phyloP scores from a whole-genome alignment of 1,284 basidiomycete genomes.

The Rhizoctonia solani region DNA sequence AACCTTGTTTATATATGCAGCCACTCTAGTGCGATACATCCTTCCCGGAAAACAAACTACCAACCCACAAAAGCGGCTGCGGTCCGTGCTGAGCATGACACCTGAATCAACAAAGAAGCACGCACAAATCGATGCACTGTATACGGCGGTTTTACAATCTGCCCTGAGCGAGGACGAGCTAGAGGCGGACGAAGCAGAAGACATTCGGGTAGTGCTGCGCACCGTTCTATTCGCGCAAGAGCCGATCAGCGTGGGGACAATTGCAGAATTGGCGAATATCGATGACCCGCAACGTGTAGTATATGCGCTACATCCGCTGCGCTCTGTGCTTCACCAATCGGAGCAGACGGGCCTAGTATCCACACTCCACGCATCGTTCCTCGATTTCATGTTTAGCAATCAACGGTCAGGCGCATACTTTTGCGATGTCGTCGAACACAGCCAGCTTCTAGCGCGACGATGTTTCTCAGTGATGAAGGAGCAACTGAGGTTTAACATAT shows the following conservation, averaged over 20 bases:
- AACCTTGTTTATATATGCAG: constrained; percentile 18
- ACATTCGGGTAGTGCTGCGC: neutral
- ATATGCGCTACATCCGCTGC: neutral
- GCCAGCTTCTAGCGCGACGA: neutral
- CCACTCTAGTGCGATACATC: constrained; percentile 7
- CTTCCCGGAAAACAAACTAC: neutral
- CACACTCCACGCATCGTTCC: constrained; percentile 18
- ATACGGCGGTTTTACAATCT: neutral
- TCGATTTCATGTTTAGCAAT: constrained; percentile 5
- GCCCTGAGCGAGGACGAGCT: neutral
- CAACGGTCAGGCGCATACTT: neutral
- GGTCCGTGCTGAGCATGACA: neutral
- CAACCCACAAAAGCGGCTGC: neutral
- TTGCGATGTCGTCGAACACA: neutral
- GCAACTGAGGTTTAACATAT: neutral
- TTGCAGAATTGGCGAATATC: neutral
- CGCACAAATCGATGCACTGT: neutral
- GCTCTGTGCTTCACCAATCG: constrained; percentile 4
- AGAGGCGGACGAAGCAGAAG: neutral
- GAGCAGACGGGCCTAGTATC: neutral
- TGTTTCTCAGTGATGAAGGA: constrained; percentile 1
- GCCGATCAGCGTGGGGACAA: neutral
- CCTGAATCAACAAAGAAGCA: neutral
- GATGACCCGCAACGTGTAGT: neutral
- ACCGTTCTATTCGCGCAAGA: neutral